Conservation (phyloP, 2,329 filamentous ascomycete species). For the Ophiocordyceps camponoti-floridani region DNA sequence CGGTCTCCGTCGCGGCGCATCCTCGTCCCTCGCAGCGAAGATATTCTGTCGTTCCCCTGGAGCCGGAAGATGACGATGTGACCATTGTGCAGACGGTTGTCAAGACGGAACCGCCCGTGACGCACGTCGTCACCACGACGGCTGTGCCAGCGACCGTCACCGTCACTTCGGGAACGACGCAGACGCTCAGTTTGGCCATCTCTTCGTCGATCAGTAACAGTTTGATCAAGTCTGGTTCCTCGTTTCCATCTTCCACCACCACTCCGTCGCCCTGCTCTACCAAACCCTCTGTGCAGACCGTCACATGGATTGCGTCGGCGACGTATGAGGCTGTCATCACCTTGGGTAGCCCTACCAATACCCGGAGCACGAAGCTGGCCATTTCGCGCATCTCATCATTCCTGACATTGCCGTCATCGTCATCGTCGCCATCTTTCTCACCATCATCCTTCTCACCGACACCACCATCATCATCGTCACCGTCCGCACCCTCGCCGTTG, state of each 20-base stretch:
- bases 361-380: slow-evolving; percentile 1
- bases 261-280: background rate
- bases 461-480: background rate
- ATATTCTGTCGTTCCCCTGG: slow-evolving; percentile 22
- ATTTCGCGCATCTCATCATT: background rate
- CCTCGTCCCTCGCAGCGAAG: slow-evolving; percentile 8
- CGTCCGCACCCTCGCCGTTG: slow-evolving; percentile 2
- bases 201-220: background rate
- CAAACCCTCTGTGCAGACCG: background rate
- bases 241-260: background rate
- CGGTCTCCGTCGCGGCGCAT: slow-evolving; percentile 8
- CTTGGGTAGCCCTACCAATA: background rate
- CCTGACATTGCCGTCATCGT: background rate
- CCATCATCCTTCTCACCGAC: background rate
- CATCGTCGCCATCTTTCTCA: slow-evolving; percentile 2
- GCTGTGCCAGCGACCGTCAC: slow-evolving; percentile 11
- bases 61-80: slow-evolving; percentile 13
- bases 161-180: slow-evolving; percentile 3
- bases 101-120: slow-evolving; percentile 10
- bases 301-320: background rate
- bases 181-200: background rate
- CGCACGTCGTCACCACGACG: slow-evolving; percentile 10
- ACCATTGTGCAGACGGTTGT: slow-evolving; percentile 18
- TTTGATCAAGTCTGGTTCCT: background rate
- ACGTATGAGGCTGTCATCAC: background rate